A percentile compares a stretch with the other conserved stretches of the same genome.
Evolutionary conservation across 2,329 filamentous ascomycete genomes (phyloP).

Genomic region (Chaetothyriales sp.): DNA sequence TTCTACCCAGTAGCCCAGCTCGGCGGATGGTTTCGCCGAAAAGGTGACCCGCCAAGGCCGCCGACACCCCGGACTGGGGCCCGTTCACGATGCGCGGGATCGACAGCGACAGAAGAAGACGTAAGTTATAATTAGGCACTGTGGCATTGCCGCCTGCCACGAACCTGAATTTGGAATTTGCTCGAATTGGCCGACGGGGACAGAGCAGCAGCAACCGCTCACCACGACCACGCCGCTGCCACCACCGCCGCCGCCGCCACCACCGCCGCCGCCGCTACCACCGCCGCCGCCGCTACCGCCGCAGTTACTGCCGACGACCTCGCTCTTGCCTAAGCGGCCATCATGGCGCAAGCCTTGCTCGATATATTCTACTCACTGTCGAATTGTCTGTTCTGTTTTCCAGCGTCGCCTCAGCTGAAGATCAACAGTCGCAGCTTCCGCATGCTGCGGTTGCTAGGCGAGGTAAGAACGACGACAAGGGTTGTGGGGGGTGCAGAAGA

Average conservation of each 20-base stretch:
- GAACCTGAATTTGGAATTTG: no score
- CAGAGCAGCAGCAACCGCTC: no score
- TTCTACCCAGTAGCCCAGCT: no score
- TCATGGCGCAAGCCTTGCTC: slow-evolving; percentile 71
- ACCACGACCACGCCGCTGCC: no score
- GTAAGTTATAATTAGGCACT: no score
- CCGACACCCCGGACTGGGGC: no score
- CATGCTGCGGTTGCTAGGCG: slow-evolving; percentile 81
- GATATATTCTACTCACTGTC: slow-evolving; percentile 85
- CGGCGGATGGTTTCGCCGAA: no score
- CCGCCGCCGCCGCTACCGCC: neutral
- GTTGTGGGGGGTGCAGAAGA: neutral
- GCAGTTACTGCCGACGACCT: neutral
- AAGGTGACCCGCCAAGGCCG: no score
- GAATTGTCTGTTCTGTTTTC: slow-evolving; percentile 94
- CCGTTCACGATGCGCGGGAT: no score
- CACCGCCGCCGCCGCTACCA: neutral
- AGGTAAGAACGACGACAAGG: slow-evolving; percentile 42
- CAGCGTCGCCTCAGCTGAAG: slow-evolving; percentile 81
- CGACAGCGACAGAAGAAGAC: no score
- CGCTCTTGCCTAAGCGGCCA: slow-evolving; percentile 3
- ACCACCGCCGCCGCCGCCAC: neutral
- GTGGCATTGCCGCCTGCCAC: no score
- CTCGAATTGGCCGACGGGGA: no score
- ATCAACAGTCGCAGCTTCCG: slow-evolving; percentile 94